A percentile compares a stretch with the other conserved stretches of the same genome.
Evolutionary conservation across 2,329 filamentous ascomycete genomes (phyloP).

Genomic region (Penicillium sp.): DNA sequence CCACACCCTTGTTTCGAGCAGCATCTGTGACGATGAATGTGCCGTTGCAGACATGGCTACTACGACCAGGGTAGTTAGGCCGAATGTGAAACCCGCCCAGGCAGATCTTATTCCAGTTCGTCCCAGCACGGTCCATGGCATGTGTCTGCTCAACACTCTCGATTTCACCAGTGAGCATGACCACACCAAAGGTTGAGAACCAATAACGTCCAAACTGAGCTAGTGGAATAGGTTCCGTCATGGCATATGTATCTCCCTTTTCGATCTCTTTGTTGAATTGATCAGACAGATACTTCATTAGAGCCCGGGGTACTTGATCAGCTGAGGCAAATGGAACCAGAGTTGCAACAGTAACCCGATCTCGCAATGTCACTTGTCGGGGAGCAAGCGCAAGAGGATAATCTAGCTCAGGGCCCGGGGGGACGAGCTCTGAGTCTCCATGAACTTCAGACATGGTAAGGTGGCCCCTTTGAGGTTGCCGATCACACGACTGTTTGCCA

Average conservation of each 20-base stretch:
- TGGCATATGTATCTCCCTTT: constrained; percentile 86
- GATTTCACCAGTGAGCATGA: constrained; percentile 80
- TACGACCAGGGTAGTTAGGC: constrained; percentile 86
- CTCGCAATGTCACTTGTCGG: constrained; percentile 74
- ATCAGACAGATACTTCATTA: constrained; percentile 73
- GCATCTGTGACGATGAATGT: constrained; percentile 72
- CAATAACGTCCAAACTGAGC: constrained; percentile 77
- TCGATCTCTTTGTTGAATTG: constrained; percentile 88
- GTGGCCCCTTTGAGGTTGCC: constrained; percentile 19
- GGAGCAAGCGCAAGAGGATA: constrained; percentile 67
- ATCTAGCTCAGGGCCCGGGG: constrained; percentile 38
- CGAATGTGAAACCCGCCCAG: constrained; percentile 92
- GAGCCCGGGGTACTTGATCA: constrained; percentile 67
- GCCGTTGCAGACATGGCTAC: constrained; percentile 79
- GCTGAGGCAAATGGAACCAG: constrained; percentile 77
- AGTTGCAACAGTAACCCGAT: constrained; percentile 78
- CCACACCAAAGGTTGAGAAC: constrained; percentile 85
- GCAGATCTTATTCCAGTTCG: constrained; percentile 75
- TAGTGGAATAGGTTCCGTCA: constrained; percentile 71
- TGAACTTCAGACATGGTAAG: constrained; percentile 38
- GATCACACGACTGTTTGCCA: constrained; percentile 37
- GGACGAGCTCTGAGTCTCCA: constrained; percentile 32
- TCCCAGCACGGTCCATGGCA: constrained; percentile 50
- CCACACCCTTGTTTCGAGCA: constrained; percentile 68
- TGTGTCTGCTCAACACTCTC: constrained; percentile 56